These are phyloP conservation scores for Pholiota conissans DNA, from an alignment of 768 basidiomycete genomes.

Conservation along the genomic window DNA sequence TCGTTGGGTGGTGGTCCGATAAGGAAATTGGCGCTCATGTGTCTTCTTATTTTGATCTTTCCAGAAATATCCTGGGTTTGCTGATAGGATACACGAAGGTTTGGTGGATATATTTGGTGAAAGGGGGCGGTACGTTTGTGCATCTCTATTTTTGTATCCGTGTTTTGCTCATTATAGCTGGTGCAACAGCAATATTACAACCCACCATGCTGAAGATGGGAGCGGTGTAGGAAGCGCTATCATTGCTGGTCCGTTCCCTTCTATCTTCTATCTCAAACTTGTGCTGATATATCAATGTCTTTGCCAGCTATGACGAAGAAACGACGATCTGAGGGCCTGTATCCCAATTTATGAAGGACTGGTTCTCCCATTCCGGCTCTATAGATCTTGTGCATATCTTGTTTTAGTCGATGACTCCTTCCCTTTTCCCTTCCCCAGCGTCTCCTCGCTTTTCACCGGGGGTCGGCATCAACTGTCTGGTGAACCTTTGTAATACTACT, in stretches of 20 bases:
- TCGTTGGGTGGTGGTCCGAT: no score
- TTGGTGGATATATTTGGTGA: constrained; percentile 95
- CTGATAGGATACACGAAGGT: constrained; percentile 91
- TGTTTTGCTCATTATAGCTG: neutral
- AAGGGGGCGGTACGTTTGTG: constrained; percentile 73
- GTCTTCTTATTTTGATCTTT: neutral
- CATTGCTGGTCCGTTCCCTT: constrained; percentile 61
- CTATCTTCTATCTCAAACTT: neutral
- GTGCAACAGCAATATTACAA: constrained; percentile 59
- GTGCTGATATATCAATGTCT: constrained; percentile 4
- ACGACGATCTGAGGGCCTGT: constrained; percentile 21
- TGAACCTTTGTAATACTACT: neutral
- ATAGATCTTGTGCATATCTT: neutral
- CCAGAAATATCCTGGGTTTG: constrained; percentile 97
- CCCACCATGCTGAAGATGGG: constrained; percentile 86
- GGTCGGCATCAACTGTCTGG: neutral
- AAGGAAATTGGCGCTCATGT: no score
- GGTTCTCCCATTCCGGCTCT: no score
- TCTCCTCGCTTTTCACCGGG: neutral
- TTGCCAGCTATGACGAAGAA: constrained; percentile 68
- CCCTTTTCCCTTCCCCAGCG: no score
- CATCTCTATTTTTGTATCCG: neutral
- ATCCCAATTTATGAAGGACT: constrained; percentile 20
- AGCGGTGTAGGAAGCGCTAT: constrained; percentile 96
- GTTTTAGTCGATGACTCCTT: no score